A percentile compares a stretch with the other conserved stretches of the same genome.
Conservation (phyloP, 768 basidiomycete genomes). For the Kwoniella sp. region DNA sequence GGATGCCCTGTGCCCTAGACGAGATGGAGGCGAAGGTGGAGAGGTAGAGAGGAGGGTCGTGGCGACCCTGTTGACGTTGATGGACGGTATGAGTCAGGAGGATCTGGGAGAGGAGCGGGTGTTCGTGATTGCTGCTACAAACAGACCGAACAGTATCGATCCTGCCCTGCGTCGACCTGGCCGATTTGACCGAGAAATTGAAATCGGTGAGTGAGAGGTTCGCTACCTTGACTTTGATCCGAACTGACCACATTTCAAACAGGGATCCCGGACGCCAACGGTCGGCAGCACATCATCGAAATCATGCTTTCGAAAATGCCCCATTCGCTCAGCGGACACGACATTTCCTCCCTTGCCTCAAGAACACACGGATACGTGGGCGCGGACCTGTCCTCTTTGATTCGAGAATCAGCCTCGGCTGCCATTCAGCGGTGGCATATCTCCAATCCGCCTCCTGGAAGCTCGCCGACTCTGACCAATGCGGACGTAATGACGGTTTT, state of each 20-base stretch:
- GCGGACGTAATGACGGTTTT: conserved; percentile 72
- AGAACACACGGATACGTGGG: conserved; percentile 93
- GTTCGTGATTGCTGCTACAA: conserved; percentile 87
- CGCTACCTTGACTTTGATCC: not conserved
- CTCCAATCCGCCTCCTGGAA: conserved; percentile 1
- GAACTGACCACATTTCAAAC: conserved; percentile 2
- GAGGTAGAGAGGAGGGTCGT: conserved; percentile 97
- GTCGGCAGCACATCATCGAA: conserved; percentile 80
- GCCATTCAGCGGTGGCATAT: conserved; percentile 83
- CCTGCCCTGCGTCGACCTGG: conserved; percentile 99
- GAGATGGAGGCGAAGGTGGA: conserved; percentile 86
- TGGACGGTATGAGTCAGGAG: conserved; percentile 74
- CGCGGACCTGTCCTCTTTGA: conserved; percentile 87
- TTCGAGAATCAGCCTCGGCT: conserved; percentile 87
- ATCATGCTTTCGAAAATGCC: conserved; percentile 82
- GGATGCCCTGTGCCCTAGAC: conserved; percentile 85
- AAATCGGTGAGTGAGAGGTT: conserved; percentile 68
- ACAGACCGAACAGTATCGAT: conserved; percentile 94
- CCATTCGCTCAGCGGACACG: conserved; percentile 65
- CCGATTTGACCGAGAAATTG: conserved; percentile 96
- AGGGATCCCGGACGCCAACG: conserved; percentile 87
- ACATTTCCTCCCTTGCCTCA: conserved; percentile 69
- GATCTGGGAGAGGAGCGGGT: conserved; percentile 64
- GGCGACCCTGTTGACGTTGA: conserved; percentile 86
- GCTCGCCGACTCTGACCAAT: conserved; percentile 58